Evolutionary conservation across 768 basidiomycete genomes (phyloP).

Genomic region (Russula lepida): DNA sequence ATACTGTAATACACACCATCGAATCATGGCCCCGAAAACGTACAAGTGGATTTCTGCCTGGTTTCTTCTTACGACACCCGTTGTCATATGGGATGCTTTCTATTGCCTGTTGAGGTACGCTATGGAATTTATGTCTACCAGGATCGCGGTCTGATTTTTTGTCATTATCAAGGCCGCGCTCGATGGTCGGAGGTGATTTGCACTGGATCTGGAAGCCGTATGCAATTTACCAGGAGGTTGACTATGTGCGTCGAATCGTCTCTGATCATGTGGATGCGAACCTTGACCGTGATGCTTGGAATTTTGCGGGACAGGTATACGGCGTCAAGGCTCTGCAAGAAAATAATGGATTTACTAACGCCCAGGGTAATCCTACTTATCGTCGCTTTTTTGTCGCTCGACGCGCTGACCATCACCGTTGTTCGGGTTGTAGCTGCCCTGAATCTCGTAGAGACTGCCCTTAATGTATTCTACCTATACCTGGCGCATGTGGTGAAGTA

Average conservation of each 20-base stretch:
- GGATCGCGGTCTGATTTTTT: background rate
- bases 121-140: slow-evolving; percentile 18
- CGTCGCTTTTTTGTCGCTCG: background rate
- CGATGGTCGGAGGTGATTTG: slow-evolving; percentile 80
- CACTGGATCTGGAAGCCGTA: slow-evolving; percentile 93
- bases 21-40: slow-evolving; percentile 25
- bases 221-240: slow-evolving; percentile 62
- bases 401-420: background rate
- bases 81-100: slow-evolving; percentile 73
- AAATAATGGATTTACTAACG: slow-evolving; percentile 75
- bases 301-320: slow-evolving; percentile 48
- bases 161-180: slow-evolving; percentile 52
- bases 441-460: slow-evolving; percentile 69
- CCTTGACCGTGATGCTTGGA: background rate
- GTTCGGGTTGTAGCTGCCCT: slow-evolving; percentile 47
- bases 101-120: slow-evolving; percentile 74
- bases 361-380: slow-evolving; percentile 44
- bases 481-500: slow-evolving; percentile 53
- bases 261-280: slow-evolving; percentile 8
- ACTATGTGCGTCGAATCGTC: slow-evolving; percentile 28
- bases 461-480: slow-evolving; percentile 72
- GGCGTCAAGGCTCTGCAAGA: slow-evolving; percentile 55
- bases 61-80: slow-evolving; percentile 48
- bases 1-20: background rate
- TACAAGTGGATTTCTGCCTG: slow-evolving; percentile 25